Evolutionary conservation across 129 eudicot genomes (phyloP), one percentile per base, ranked within the genome.

Genomic region (Pseudognaphalium luteoalbum): DNA sequence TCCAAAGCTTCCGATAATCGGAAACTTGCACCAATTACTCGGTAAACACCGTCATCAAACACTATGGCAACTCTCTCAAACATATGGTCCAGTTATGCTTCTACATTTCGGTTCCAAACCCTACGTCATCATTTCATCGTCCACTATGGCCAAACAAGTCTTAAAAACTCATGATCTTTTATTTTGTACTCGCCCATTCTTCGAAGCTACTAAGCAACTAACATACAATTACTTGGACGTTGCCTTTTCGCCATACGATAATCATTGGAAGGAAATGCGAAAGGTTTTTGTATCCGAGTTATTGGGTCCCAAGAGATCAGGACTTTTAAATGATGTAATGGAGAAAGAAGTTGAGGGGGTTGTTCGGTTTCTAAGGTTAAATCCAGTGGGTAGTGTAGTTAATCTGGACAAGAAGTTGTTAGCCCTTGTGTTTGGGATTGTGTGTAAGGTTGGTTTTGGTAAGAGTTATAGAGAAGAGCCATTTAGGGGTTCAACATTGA

Each of bases 251-350:
- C 88, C 87, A 5, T 77, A 79, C 62, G 47, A 67, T 17, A 78
- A 84, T 9, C 83, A 78, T 47, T 87, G 81, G 83, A 66, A 63
- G 21, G 82, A 85, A 28, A 72, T 82, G 52, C 82, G 88, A 3
- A 81, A 85, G 60, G 65, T 85, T 22, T 41, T 72, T 17, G 76
- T 68, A 3, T 12, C 70, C 2, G 79, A 82, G 52, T 71, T 85
- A 5, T 75, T 85, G 39, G 77, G 81, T 21, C 15, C 56, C 8
- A 54, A 81, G 34, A 70, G 81, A 64, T 62, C 61, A 0, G 70
- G 68, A 16, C 50, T 78, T 1, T 78, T 69, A 34, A n/a, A 51
- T 6, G 35, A 72, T 17, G 62, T 74, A 9, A 58, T 75, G 14
- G 77, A 73, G 25, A 70, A 21, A 9, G 77, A 78, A 59, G 60